Evolutionary conservation across 2,329 filamentous ascomycete species (phyloP).

Genomic region (Sporothrix euskadiensis): DNA sequence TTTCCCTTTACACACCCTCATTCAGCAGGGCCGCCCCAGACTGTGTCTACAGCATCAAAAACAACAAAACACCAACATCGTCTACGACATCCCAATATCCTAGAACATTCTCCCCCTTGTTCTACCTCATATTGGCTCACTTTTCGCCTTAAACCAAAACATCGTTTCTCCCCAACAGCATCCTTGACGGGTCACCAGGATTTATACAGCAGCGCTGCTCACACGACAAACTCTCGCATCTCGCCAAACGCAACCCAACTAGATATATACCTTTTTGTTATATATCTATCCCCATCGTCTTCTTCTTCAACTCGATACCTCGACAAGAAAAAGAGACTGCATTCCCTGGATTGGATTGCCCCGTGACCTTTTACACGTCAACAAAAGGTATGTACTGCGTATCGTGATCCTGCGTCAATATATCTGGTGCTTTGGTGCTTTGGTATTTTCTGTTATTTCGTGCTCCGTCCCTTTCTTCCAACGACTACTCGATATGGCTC

Average conservation of each 20-base stretch:
- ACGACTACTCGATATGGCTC: background rate
- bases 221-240: conserved; percentile 28
- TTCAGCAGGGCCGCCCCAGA: conserved; percentile 24
- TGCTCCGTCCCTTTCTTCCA: background rate
- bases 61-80: background rate
- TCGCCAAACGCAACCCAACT: conserved; percentile 17
- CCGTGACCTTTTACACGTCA: conserved; percentile 9
- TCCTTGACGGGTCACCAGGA: conserved; percentile 34
- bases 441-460: background rate
- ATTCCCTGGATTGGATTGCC: conserved; percentile 29
- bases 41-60: conserved; percentile 23
- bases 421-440: background rate
- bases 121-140: conserved; percentile 33
- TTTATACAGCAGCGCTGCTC: conserved; percentile 35
- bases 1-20: conserved; percentile 11
- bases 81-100: conserved; percentile 6
- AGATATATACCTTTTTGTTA: conserved; percentile 2
- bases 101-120: conserved; percentile 27
- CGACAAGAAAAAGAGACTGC: conserved; percentile 8
- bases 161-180: conserved; percentile 24
- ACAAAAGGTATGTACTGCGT: conserved; percentile 7
- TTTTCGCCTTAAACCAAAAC: conserved; percentile 1
- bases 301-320: background rate
- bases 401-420: background rate
- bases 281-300: conserved; percentile 16